phyloP scores from a whole-genome alignment of 495 filamentous ascomycete species.

The Endocarpon pusillum region DNA sequence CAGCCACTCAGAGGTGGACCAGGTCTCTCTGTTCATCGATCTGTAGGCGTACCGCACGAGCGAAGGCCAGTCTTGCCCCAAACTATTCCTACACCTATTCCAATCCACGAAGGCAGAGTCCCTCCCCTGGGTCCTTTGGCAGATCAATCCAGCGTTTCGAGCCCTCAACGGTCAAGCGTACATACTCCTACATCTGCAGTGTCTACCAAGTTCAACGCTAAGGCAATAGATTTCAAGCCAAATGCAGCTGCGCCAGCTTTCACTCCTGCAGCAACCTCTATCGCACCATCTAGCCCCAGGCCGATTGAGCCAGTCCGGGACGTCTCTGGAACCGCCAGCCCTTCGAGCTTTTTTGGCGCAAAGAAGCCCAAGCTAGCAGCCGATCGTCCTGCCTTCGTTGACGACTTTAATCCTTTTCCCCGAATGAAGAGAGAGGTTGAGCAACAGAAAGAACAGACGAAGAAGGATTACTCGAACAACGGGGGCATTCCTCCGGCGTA shows the following conservation, averaged over 20 bases:
- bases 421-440: slow-evolving; percentile 44
- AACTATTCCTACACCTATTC: slow-evolving; percentile 34
- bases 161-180: slow-evolving; percentile 23
- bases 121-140: slow-evolving; percentile 32
- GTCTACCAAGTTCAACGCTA: slow-evolving; percentile 60
- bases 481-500: slow-evolving; percentile 63
- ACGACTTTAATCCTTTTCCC: slow-evolving; percentile 58
- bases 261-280: slow-evolving; percentile 47
- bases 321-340: slow-evolving; percentile 32
- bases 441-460: slow-evolving; percentile 23
- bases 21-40: slow-evolving; percentile 34
- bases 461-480: slow-evolving; percentile 38
- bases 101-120: slow-evolving; percentile 32
- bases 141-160: slow-evolving; percentile 24
- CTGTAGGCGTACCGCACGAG: slow-evolving; percentile 37
- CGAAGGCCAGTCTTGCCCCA: slow-evolving; percentile 29
- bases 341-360: slow-evolving; percentile 35
- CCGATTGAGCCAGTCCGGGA: slow-evolving; percentile 32
- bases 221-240: slow-evolving; percentile 69
- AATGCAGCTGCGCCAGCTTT: slow-evolving; percentile 64
- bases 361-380: slow-evolving; percentile 40
- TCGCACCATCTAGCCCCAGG: slow-evolving; percentile 42
- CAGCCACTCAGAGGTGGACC: slow-evolving; percentile 27
- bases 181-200: slow-evolving; percentile 33
- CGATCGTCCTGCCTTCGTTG: slow-evolving; percentile 43